phyloP scores from a whole-genome alignment of 2,329 filamentous ascomycete species.

The Tolypocladium ophioglossoides region DNA sequence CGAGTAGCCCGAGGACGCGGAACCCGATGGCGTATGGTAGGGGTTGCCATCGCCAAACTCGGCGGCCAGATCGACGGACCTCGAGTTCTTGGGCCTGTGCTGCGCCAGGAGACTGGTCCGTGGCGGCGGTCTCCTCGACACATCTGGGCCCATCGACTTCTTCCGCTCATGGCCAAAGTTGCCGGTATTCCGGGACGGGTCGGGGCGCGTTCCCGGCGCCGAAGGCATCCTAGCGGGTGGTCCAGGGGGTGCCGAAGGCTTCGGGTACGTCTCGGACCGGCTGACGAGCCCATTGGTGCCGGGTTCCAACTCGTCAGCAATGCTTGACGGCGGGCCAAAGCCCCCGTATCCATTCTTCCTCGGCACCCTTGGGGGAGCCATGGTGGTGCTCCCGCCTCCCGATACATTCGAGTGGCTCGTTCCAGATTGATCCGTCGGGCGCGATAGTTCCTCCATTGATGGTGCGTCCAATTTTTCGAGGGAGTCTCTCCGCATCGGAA shows the following conservation, averaged over 20 bases:
- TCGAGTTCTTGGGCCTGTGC: conserved; percentile 22
- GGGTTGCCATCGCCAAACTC: conserved; percentile 53
- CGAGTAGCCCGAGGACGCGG: conserved; percentile 54
- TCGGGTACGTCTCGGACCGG: conserved; percentile 44
- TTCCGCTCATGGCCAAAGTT: conserved; percentile 19
- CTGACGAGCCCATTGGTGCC: conserved; percentile 26
- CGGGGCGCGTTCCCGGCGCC: conserved; percentile 32
- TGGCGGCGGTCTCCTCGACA: conserved; percentile 41
- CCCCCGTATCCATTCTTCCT: conserved; percentile 47
- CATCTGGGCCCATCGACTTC: conserved; percentile 37
- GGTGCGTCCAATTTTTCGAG: conserved; percentile 8
- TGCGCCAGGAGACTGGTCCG: conserved; percentile 36
- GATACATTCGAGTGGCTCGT: conserved; percentile 9
- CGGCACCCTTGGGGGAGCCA: conserved; percentile 27
- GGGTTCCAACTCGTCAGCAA: conserved; percentile 25
- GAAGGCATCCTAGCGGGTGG: conserved; percentile 34
- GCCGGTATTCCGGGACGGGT: conserved; percentile 19
- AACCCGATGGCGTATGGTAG: conserved; percentile 54
- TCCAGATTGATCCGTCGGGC: conserved; percentile 3
- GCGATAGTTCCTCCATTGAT: conserved; percentile 1
- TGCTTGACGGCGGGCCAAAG: conserved; percentile 37
- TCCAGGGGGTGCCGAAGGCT: conserved; percentile 24
- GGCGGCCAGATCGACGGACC: conserved; percentile 43
- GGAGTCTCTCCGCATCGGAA: conserved; percentile 20
- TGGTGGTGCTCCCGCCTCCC: conserved; percentile 14